phyloP scores from a whole-genome alignment of 371 early-diverging fungal species.

The Mucor indicus region DNA sequence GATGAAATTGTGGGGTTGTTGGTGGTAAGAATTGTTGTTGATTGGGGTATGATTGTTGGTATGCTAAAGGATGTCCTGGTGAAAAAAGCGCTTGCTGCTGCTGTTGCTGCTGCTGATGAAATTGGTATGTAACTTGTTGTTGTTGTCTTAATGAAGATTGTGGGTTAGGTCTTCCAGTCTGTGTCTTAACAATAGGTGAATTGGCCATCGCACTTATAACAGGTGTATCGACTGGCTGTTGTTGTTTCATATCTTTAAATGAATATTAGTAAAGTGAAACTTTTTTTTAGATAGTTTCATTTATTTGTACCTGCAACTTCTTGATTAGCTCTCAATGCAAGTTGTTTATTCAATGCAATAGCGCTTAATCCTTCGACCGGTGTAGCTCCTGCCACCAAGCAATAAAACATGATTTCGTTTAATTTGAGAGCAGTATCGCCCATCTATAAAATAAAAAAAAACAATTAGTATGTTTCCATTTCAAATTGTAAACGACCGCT shows the following conservation, averaged over 20 bases:
- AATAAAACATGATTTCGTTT: slow-evolving; percentile 22
- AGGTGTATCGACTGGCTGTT: neutral
- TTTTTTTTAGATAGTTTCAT: neutral
- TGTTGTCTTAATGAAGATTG: slow-evolving; percentile 20
- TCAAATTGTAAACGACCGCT: neutral
- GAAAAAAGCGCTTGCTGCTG: slow-evolving; percentile 9
- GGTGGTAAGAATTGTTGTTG: slow-evolving; percentile 9
- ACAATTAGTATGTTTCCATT: neutral
- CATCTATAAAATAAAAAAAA: slow-evolving; percentile 4
- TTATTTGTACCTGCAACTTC: slow-evolving; percentile 10
- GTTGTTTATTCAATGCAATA: slow-evolving; percentile 20
- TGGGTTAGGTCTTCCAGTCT: slow-evolving; percentile 9
- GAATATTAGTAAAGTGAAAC: neutral
- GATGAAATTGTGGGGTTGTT: slow-evolving; percentile 4
- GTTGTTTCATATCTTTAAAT: neutral
- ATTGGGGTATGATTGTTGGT: neutral
- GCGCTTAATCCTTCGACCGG: slow-evolving; percentile 25
- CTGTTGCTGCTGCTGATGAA: slow-evolving; percentile 14
- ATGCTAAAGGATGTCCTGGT: neutral
- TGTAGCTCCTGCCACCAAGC: slow-evolving; percentile 14
- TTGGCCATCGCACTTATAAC: neutral
- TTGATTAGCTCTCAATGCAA: slow-evolving; percentile 7
- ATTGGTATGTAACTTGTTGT: slow-evolving; percentile 11
- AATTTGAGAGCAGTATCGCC: slow-evolving; percentile 20
- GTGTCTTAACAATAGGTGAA: slow-evolving; percentile 29